Base-by-base conservation (phyloP, 805 yeast species). In the Brettanomyces bruxellensis region DNA sequence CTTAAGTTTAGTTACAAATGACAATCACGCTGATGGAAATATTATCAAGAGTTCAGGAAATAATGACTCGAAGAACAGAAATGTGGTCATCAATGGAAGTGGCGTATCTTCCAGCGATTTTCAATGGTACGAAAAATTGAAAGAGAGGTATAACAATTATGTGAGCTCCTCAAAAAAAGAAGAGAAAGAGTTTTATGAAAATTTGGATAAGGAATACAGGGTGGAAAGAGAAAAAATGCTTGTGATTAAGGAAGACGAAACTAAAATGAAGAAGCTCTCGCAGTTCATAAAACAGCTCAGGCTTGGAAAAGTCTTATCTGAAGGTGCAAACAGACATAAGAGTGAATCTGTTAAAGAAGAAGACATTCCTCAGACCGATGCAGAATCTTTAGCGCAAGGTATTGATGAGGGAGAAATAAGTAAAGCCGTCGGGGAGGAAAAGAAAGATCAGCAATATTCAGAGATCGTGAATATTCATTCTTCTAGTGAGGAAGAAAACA, bases 111-210 rank as follows among this genome's bases (percentile, higher is more conserved):
- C 32, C 44, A 28, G 14, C 24, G 56, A 56, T 11, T 47, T 59
- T 28, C 47, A 51, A 5, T 70, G 74, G 75, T 62, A 66, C 47
- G 50, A 55, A 13, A 53, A 61, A 3, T 47, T 70, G 47, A 69
- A 64, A 41, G 48, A 44, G 8, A 59, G 63, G 40, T 73, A 71
- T 12, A 49, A 59, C 32, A 52, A 53, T 5, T 59, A 64, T 11
- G 49, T 68, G 12, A 51, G 53, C 13, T 51, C 62, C 25, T 65
- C 67, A 7, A 59, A 59, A 34, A 50, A 51, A 18, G 69, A 71
- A 38, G 76, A 72, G 46, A 56, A 57, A 38, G 44, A 48, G 32
- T 67, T 70, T 45, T 65, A 68, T 38, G 61, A 63, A 11, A 59
- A 62, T 32, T 44, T 72, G 9, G 62, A 63, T 35, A 48, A 53